Conservation (phyloP, 805 yeast genomes). For the Debaryomyces maramus region DNA sequence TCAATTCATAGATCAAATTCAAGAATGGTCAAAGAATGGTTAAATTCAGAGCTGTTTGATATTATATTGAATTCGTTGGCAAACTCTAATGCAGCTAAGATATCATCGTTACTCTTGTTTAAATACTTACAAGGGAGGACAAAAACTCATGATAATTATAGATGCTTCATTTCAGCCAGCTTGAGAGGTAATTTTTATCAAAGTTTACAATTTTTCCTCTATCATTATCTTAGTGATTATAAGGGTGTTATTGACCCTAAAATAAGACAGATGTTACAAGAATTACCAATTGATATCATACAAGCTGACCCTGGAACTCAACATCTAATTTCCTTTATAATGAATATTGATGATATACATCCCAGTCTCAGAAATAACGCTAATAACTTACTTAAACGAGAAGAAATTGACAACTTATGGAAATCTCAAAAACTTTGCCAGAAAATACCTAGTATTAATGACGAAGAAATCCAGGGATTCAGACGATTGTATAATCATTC, state of each 20-base stretch:
- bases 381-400: not conserved
- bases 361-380: not conserved
- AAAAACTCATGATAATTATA: constrained; percentile 17
- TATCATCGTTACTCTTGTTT: constrained; percentile 25
- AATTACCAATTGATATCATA: constrained; percentile 14
- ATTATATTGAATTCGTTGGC: constrained; percentile 29
- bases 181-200: constrained; percentile 24
- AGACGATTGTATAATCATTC: constrained; percentile 20
- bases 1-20: constrained; percentile 17
- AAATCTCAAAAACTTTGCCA: constrained; percentile 8
- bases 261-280: constrained; percentile 11
- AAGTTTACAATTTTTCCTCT: constrained; percentile 24
- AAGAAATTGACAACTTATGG: constrained; percentile 17
- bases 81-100: constrained; percentile 27
- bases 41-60: constrained; percentile 29
- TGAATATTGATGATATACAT: not conserved
- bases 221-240: constrained; percentile 20
- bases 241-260: constrained; percentile 8
- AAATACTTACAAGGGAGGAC: constrained; percentile 16
- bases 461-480: constrained; percentile 6
- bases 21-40: constrained; percentile 20
- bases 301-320: constrained; percentile 13
- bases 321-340: constrained; percentile 3
- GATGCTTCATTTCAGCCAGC: constrained; percentile 23
- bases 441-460: constrained; percentile 1